Evolutionary conservation across 305 asterid genomes (phyloP).

Genomic region (Lippia alba): DNA sequence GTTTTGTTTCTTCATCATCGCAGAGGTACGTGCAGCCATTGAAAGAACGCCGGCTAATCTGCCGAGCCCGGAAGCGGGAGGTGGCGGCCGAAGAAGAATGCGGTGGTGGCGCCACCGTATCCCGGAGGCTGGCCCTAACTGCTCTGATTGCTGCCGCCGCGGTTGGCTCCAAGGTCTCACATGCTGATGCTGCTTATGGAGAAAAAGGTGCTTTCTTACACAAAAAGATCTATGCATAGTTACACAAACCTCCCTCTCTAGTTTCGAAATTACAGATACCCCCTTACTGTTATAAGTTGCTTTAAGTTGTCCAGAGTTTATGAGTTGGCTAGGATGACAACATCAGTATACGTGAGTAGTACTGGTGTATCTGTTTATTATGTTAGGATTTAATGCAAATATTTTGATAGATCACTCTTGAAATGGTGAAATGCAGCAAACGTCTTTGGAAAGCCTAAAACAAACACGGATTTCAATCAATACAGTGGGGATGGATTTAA

Average conservation of each 20-base stretch:
- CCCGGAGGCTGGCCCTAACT: constrained; percentile 84
- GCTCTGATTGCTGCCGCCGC: constrained; percentile 85
- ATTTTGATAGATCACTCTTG: background rate
- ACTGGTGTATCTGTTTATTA: too few species aligned
- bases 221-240: too few species aligned
- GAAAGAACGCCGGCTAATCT: constrained; percentile 24
- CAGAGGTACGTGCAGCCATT: constrained; percentile 39
- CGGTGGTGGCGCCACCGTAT: constrained; percentile 41
- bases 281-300: too few species aligned
- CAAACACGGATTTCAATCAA: constrained; percentile 72
- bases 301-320: too few species aligned
- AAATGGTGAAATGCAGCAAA: constrained; percentile 63
- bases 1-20: constrained; percentile 27
- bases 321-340: too few species aligned
- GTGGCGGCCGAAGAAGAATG: constrained; percentile 35
- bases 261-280: too few species aligned
- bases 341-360: too few species aligned
- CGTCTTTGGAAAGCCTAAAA: constrained; percentile 88
- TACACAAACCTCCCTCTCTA: too few species aligned
- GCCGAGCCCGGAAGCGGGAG: constrained; percentile 38
- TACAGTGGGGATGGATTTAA: constrained; percentile 80
- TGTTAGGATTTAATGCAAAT: background rate
- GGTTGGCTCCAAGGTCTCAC: constrained; percentile 78
- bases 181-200: constrained; percentile 98
- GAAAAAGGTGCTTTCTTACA: constrained; percentile 74